Conservation (phyloP, 345 rosid genomes). For the Bruguiera gymnorhiza region DNA sequence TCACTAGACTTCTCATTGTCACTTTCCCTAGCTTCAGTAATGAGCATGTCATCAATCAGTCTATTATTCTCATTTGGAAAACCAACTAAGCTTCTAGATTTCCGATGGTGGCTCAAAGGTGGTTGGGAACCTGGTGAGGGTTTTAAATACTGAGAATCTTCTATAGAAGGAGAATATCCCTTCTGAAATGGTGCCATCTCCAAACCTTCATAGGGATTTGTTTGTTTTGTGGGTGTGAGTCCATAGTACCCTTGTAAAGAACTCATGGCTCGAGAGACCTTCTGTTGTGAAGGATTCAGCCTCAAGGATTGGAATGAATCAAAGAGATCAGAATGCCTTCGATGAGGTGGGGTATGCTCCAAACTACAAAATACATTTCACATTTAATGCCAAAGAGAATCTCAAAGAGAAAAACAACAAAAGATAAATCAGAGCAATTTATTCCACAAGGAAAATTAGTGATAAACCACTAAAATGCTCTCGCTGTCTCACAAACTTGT, state of each 20-base stretch:
- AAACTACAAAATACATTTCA: conserved; percentile 48
- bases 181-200: conserved; percentile 9
- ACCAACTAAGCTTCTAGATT: conserved; percentile 51
- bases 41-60: not conserved
- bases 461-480: no score
- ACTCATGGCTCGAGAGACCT: conserved; percentile 31
- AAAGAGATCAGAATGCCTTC: conserved; percentile 31
- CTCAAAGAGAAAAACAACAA: not conserved
- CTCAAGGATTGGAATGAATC: conserved; percentile 48
- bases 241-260: conserved; percentile 31
- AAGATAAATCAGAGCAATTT: not conserved
- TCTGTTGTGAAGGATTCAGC: conserved; percentile 11
- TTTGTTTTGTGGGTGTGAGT: conserved; percentile 7
- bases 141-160: conserved; percentile 31
- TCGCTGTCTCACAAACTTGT: no score
- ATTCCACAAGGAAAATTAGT: no score
- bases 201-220: conserved; percentile 5
- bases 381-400: not conserved
- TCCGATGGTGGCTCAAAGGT: conserved; percentile 19
- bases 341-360: conserved; percentile 28
- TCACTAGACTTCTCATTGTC: conserved; percentile 37
- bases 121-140: conserved; percentile 16
- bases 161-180: conserved; percentile 30
- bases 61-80: conserved; percentile 32
- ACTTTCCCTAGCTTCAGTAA: conserved; percentile 28